phyloP scores from a whole-genome alignment of 805 yeast genomes.

The Candida wancherniae region DNA sequence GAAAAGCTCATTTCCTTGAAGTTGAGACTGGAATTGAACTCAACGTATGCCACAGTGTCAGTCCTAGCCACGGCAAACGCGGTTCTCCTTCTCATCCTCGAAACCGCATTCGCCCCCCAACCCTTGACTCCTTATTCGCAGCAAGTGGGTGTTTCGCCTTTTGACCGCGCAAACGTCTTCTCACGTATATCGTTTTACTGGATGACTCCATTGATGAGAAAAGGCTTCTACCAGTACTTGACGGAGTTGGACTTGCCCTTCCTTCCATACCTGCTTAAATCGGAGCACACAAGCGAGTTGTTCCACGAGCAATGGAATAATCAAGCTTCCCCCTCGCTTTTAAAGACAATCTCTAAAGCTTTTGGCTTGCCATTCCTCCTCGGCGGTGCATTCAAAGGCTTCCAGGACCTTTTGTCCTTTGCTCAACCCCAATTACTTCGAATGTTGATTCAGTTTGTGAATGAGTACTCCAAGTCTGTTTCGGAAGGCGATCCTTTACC shows the following conservation, averaged over 20 bases:
- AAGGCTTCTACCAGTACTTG: constrained; percentile 62
- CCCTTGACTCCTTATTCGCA: constrained; percentile 10
- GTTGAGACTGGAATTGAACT: constrained; percentile 29
- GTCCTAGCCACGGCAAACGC: constrained; percentile 35
- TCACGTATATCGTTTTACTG: constrained; percentile 78
- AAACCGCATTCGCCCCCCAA: constrained; percentile 34
- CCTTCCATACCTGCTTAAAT: constrained; percentile 62
- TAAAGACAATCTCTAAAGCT: constrained; percentile 57
- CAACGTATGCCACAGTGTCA: constrained; percentile 21
- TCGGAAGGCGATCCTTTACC: constrained; percentile 48
- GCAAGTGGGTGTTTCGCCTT: constrained; percentile 13
- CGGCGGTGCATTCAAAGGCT: constrained; percentile 68
- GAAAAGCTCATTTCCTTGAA: constrained; percentile 40
- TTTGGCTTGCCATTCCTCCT: constrained; percentile 68
- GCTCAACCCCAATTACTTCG: constrained; percentile 19
- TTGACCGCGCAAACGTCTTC: constrained; percentile 47
- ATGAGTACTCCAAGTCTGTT: constrained; percentile 35
- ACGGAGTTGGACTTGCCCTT: constrained; percentile 68
- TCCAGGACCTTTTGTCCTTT: constrained; percentile 69
- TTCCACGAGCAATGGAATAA: constrained; percentile 59
- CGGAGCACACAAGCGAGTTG: constrained; percentile 45
- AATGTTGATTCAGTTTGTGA: constrained; percentile 34
- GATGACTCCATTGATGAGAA: constrained; percentile 82
- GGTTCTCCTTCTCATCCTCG: constrained; percentile 40
- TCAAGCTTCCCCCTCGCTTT: constrained; percentile 52